phyloP scores from a whole-genome alignment of 192 early-diverging fungal species.

The Linnemannia zychae region DNA sequence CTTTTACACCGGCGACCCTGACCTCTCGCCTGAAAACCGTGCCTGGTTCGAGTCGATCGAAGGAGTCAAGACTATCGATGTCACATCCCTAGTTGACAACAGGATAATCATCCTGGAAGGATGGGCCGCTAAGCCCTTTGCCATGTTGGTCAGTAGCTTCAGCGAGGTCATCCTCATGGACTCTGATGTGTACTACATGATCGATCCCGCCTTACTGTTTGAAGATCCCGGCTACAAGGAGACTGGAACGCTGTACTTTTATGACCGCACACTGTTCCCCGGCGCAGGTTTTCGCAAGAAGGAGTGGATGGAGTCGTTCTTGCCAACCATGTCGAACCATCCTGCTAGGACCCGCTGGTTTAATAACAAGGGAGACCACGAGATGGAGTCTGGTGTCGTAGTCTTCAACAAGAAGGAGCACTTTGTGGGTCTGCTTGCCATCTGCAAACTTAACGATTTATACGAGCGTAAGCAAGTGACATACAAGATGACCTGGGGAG shows the following conservation, averaged over 20 bases:
- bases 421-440: constrained; percentile 68
- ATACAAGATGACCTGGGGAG: constrained; percentile 64
- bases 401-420: constrained; percentile 65
- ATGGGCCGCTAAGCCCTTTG: constrained; percentile 78
- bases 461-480: constrained; percentile 60
- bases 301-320: constrained; percentile 65
- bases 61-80: constrained; percentile 55
- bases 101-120: constrained; percentile 57
- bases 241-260: constrained; percentile 70
- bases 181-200: constrained; percentile 75
- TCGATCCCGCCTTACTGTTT: constrained; percentile 69
- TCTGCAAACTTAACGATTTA: constrained; percentile 68
- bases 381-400: constrained; percentile 74
- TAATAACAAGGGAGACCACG: constrained; percentile 59
- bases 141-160: constrained; percentile 70
- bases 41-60: constrained; percentile 46
- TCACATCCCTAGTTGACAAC: constrained; percentile 59
- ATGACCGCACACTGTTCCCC: constrained; percentile 68
- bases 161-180: constrained; percentile 76
- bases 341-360: constrained; percentile 61
- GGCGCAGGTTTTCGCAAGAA: constrained; percentile 22
- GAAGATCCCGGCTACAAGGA: constrained; percentile 59
- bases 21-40: constrained; percentile 55
- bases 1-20: constrained; percentile 62
- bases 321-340: constrained; percentile 63